These are phyloP conservation scores for Chlorella variabilis DNA, from an alignment of 163 green algal genomes.

Conservation along the genomic window DNA sequence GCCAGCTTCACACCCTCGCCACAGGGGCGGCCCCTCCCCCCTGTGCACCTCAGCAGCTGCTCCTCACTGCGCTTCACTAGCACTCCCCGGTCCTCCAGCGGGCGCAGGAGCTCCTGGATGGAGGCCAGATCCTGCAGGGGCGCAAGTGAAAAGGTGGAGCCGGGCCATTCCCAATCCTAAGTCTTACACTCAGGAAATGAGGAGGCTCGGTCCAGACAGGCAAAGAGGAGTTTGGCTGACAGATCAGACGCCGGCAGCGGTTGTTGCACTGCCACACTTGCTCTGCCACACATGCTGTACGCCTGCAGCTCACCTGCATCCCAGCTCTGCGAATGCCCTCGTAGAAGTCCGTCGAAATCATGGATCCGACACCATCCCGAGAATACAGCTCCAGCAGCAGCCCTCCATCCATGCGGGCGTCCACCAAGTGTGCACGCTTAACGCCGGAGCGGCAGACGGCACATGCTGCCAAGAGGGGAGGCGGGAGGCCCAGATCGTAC, in stretches of 20 bases:
- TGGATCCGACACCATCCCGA: conserved; percentile 87
- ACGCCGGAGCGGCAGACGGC: conserved; percentile 76
- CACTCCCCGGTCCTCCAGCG: conserved; percentile 82
- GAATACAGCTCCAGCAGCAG: conserved; percentile 97
- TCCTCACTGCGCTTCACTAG: conserved; percentile 60
- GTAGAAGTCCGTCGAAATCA: conserved; percentile 93
- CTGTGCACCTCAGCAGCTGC: conserved; percentile 34
- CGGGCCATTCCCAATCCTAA: background rate
- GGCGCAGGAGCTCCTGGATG: conserved; percentile 77
- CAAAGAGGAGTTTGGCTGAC: too few species aligned
- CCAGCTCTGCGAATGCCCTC: conserved; percentile 82
- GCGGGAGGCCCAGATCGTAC: conserved; percentile 64
- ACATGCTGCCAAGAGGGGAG: conserved; percentile 66
- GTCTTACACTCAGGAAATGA: too few species aligned
- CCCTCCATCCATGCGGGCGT: conserved; percentile 73
- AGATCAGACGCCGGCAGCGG: too few species aligned
- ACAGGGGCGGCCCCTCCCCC: background rate
- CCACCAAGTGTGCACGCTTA: conserved; percentile 90
- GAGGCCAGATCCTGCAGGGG: conserved; percentile 32
- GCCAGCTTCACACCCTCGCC: too few species aligned
- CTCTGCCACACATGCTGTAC: too few species aligned
- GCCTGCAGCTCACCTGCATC: conserved; percentile 22
- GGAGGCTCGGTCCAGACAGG: too few species aligned
- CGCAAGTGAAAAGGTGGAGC: too few species aligned
- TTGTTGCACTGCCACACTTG: too few species aligned